Base-by-base conservation (phyloP, 345 rosid genomes). In the Corchorus olitorius region DNA sequence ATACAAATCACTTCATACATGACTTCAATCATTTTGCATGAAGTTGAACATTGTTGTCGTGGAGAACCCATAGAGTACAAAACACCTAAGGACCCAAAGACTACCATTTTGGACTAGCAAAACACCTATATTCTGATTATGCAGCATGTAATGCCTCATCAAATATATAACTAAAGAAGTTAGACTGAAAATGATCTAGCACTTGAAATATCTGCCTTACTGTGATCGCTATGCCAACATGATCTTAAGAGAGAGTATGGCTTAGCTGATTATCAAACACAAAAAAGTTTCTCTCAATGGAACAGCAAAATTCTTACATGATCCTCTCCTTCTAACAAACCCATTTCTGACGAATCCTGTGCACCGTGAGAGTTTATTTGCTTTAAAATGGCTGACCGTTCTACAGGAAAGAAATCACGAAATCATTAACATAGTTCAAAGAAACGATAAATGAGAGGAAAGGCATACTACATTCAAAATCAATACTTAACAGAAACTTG, bases 271-370 rank as follows among this genome's bases (percentile, higher is more conserved):
- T 34, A 27, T 34, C 56, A 63, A 61, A 46, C 14, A 46, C 17
- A 12, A 70, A 70, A 17, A 70, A 70, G 73, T n/a, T 46, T 56
- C n/a, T 72, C 50, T 72, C 37, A 55, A 55, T 37, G 19, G n/a
- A 27, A 54, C 8, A 48, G 50, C 0, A 55, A 15, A 75, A 34
- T 59, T 70, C 90, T 85, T 80, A 88, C 98, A 83, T 87, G 89
- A 73, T 86, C 94, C 73, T 85, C 92, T 61, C 84, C 92, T 70
- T 83, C 89, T 33, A 35, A 60, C 8, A 39, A 59, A 43, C 46
- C 79, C 60, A 75, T 64, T 49, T 84, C 89, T 6, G 46, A 72
- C 16, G 75, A 63, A 27, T 76, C 80, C 63, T 35, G 75, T 6
- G 5, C 5, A 67, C 78, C 79, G 64, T 83, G 84, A 66, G 73